Evolutionary conservation across 2,329 filamentous ascomycete species (phyloP).

Genomic region (Intubia oerlemansii): DNA sequence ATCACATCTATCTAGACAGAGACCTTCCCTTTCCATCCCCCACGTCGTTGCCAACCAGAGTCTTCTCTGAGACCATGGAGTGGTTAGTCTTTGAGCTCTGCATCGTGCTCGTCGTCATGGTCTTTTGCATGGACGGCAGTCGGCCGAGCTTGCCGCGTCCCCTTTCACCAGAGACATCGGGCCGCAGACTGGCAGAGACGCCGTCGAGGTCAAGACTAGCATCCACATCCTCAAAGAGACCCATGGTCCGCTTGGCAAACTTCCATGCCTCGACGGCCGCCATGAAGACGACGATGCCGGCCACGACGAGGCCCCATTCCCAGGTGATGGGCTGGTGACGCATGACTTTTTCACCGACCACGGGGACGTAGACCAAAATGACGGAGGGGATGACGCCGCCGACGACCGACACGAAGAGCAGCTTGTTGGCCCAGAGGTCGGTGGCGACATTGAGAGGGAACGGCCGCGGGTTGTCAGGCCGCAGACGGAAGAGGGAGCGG

Average conservation of each 20-base stretch:
- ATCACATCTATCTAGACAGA: too few relatives aligned
- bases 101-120: constrained; percentile 4
- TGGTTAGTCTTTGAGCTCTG: too few relatives aligned
- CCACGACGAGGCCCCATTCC: constrained; percentile 53
- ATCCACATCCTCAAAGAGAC: constrained; percentile 31
- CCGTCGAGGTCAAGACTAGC: too few relatives aligned
- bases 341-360: constrained; percentile 48
- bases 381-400: constrained; percentile 40
- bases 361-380: constrained; percentile 51
- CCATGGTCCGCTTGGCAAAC: constrained; percentile 35
- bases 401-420: constrained; percentile 46
- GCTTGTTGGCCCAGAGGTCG: constrained; percentile 48
- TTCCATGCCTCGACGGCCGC: constrained; percentile 53
- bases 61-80: too few relatives aligned
- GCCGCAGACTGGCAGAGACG: too few relatives aligned
- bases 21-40: too few relatives aligned
- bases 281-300: constrained; percentile 42
- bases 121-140: constrained; percentile 2
- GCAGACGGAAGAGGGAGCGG: constrained; percentile 48
- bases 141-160: not conserved
- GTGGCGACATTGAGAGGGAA: constrained; percentile 27
- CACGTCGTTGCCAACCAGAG: too few relatives aligned
- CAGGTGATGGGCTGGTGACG: constrained; percentile 50
- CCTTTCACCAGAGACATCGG: not conserved
- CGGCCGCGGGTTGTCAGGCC: constrained; percentile 25